Base-by-base conservation (phyloP, 768 basidiomycete species). In the Sistotremastrum niveocremeum region DNA sequence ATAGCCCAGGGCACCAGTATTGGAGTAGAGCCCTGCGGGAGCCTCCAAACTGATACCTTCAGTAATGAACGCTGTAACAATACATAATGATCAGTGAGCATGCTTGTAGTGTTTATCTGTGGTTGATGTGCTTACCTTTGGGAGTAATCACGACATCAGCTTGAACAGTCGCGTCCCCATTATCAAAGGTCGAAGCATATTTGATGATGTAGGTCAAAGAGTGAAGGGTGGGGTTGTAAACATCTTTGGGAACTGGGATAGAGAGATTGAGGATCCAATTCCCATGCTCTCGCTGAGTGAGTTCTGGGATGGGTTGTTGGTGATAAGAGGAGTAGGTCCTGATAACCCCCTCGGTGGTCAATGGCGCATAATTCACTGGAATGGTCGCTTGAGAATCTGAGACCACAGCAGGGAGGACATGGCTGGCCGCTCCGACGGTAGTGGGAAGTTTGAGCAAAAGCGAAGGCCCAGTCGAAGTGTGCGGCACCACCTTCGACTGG, bases 151-250 rank as follows among this genome's bases (percentile, higher is more conserved):
- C 34, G 34, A 49, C 38, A 44, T 57, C 56, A 7, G 56, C 54
- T 46, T 57, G 56, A 43, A 57, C 33, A 10, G 56, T 52, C 6
- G 56, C 49, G 41, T 54, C 51, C 7, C 53, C 56, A 5, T 42
- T 40, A 38, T 57, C 56, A 30, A 34, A 33, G 39, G 45, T 57
- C 6, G 56, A 52, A 11, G 47, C 56, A 36, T 57, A 57, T 41
- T 57, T 54, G 53, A 57, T 42, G 32, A 54, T 39, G 45, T 56
- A 54, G 7, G 4, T 10, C 29, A 57, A 46, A 1, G 55, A 49
- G n/a, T 29, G 7, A n/a, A 57, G 55, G 7, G 56, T 57, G 7
- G 55, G 51, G n/a, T 50, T 50, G 20, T 20, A 20, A 40, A 34
- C 30, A 20, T 40, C 34, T 6, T 34, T 10, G 3, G 50, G 52